Base-by-base conservation (phyloP, 1,284 basidiomycete genomes). In the Cutaneotrichosporon curvatum region DNA sequence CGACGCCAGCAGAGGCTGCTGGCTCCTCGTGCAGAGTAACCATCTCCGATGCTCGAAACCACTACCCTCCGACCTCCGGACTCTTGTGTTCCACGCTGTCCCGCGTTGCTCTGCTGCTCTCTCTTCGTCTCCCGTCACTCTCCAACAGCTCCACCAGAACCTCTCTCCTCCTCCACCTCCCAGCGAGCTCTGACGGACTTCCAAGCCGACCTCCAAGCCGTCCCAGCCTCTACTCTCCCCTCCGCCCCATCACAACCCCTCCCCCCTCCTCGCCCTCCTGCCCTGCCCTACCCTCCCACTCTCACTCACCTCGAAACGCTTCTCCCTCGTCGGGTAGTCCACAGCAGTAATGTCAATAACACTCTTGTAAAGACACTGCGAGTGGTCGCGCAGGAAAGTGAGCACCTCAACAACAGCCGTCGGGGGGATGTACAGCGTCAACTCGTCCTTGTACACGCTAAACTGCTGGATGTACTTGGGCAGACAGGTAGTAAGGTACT, bases 381-480 rank as follows among this genome's bases (percentile, higher is more conserved):
- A 81, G 74, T 99, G 95, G 75, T 99, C 94, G 55, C 92, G 84
- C 52, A 99, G 79, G 78, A 98, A 99, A 16, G 82, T 86, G 59
- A 98, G 78, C 42, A 88, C 82, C 23, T 88, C 91, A 44, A 92
- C 69, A 60, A 98, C 75, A 47, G 80, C 87, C 19, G 82, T 78
- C 5, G 95, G 95, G 0, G 84, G 79, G 65, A 86, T 78, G 58
- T 69, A 69, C 55, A 99, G 79, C 12, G 87, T 86, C 52, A 98
- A 78, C 72, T 98, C 95, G 72, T 98, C 94, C 77, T 92, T 92
- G 74, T 91, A 83, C 40, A 96, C 87, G n/a, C 87, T 89, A 78
- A 92, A 95, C 73, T 96, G 91, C 73, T 96, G 91, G 65, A 96
- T 80, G 75, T 83, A 92, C 75, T 92, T 95, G 48, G 90, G 90